Percentiles rank a stretch among this genome's conserved stretches.
Conservation (phyloP, 495 filamentous ascomycete species). For the Amniculicola lignicola region DNA sequence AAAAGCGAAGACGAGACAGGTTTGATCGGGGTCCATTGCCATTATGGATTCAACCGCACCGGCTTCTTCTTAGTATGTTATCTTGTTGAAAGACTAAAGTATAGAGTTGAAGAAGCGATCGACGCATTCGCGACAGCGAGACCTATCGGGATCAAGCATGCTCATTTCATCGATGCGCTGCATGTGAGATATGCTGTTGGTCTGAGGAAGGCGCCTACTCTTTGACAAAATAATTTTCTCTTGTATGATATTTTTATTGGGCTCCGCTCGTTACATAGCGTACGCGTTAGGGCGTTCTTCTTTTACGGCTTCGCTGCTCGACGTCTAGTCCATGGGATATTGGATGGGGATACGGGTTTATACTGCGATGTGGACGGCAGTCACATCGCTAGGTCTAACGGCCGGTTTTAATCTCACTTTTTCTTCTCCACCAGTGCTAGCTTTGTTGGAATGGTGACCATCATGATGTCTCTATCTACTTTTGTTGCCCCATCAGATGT, state of each 20-base stretch:
- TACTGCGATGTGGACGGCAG: too few relatives aligned
- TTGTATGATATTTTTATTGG: background rate
- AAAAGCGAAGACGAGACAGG: conserved; percentile 33
- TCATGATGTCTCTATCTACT: too few relatives aligned
- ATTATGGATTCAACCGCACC: conserved; percentile 91
- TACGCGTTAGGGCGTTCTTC: background rate
- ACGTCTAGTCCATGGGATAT: too few relatives aligned
- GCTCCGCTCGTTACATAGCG: background rate
- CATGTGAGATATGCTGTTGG: conserved; percentile 65
- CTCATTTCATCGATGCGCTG: conserved; percentile 81
- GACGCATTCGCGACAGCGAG: conserved; percentile 70
- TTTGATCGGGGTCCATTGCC: conserved; percentile 82
- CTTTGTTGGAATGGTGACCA: too few relatives aligned
- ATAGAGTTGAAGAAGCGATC: conserved; percentile 70
- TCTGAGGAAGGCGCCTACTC: conserved; percentile 15
- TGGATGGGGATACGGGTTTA: too few relatives aligned
- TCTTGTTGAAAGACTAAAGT: conserved; percentile 75
- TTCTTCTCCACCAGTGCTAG: too few relatives aligned
- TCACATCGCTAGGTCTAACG: too few relatives aligned
- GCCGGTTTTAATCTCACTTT: too few relatives aligned
- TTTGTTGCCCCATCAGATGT: too few relatives aligned
- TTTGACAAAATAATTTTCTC: background rate
- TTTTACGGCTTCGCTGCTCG: too few relatives aligned
- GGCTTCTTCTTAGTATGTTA: conserved; percentile 92
- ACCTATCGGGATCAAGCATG: conserved; percentile 83